Base-by-base conservation (phyloP, 2,329 filamentous ascomycete species). In the Colletotrichum tamarilloi region DNA sequence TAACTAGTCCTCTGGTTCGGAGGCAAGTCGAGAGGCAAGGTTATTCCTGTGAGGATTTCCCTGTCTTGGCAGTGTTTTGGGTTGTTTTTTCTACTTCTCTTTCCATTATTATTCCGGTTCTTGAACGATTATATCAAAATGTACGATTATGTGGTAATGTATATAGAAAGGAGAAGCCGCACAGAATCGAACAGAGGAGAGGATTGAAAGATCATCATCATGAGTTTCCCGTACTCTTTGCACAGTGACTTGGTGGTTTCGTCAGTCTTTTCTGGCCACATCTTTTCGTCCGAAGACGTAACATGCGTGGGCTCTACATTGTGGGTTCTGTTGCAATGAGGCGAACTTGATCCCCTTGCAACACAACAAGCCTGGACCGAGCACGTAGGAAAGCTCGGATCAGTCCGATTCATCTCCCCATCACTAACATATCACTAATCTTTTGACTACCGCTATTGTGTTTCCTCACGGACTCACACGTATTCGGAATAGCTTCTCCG, bases 141-240 rank as follows among this genome's bases (percentile, higher is more conserved):
- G 70, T 69, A 73, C 57, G 71, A 71, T 70, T 57, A 66, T 58
- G 71, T 71, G 67, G 71, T 71, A 73, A 73, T 73, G 67, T 73
- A 67, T 66, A 73, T 67, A 73, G 56, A 62, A 46, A 26, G 55
- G 28, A 60, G 24, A 24, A 49, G 24, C 26, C 56, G 46, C 49
- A 60, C 62, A 62, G 52, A 73, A 73, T 73, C 58, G 46, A 38
- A 71, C 71, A 58, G 58, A 19, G 35, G 57, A 56, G 49, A 46
- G 49, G 67, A 52, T 57, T 49, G 32, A 56, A 62, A 38, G 12
- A 62, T n/a, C 22, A 52, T 62, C 59, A 62, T 49, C 16, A n/a
- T 4, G 16, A 5, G 26, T 26, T 22, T 8, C 26, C 42, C 22
- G 6, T 42, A 5, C 32, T 28, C 30, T 24, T 11, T 42, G n/a